Conservation (phyloP, 2,329 filamentous ascomycete species). For the Fusarium anthophilum region DNA sequence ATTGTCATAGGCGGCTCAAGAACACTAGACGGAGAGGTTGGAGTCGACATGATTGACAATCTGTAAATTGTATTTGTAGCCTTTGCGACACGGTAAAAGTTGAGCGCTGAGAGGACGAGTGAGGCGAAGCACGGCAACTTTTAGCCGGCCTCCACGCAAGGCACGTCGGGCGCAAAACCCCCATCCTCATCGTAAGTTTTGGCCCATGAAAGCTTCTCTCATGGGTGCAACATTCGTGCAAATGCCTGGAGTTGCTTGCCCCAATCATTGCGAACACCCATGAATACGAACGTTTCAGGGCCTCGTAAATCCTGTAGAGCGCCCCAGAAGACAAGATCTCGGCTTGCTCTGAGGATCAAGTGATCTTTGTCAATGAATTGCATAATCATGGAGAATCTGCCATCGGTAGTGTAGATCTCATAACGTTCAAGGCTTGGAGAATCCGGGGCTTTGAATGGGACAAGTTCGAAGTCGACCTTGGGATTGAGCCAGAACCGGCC, state of each 20-base stretch:
- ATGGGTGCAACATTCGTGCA: neutral
- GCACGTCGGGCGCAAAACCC: neutral
- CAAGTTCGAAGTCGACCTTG: neutral
- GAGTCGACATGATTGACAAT: neutral
- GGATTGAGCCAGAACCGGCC: neutral
- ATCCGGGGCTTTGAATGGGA: neutral
- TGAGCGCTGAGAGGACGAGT: neutral
- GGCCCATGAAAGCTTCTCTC: neutral
- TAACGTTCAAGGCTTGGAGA: neutral
- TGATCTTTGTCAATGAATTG: neutral
- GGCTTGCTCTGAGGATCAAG: neutral
- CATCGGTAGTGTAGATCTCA: neutral
- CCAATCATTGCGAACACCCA: neutral
- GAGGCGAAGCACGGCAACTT: neutral
- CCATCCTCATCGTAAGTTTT: no score
- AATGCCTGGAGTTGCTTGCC: neutral
- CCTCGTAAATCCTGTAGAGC: neutral
- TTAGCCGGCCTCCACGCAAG: neutral
- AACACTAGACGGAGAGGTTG: neutral
- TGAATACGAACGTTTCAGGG: neutral
- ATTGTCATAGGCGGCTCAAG: neutral
- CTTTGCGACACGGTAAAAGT: neutral
- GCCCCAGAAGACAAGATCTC: neutral
- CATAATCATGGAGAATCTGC: neutral
- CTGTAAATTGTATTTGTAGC: neutral